Base-by-base conservation (phyloP, 805 yeast genomes). In the Lipomyces yamanashiensis region DNA sequence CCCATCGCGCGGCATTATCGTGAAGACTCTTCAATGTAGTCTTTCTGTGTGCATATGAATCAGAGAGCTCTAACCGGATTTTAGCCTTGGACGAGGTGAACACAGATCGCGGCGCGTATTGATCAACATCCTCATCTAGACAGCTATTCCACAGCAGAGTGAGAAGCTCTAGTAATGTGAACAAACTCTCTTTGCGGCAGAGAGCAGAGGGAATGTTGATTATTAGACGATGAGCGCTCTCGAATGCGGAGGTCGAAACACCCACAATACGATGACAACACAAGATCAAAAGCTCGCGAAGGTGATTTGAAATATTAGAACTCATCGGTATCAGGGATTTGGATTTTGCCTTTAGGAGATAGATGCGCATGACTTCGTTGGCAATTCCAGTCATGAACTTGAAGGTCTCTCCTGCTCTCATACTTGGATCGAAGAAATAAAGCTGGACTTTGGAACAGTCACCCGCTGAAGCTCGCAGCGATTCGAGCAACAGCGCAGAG, bases 391-490 rank as follows among this genome's bases (percentile, higher is more conserved):
- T 87, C 74, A 92, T 82, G 63, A 83, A 85, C 66, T 83, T 87
- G 59, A 87, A 89, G 13, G 91, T 82, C 9, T 87, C 90, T 43
- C 86, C 82, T 43, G 89, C 80, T 28, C 82, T 83, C 67, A 90
- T 80, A 0, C 96, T 87, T 1, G 97, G 95, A 72, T 95, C 98
- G 1, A 95, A 88, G 70, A 88, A 87, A 76, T 95, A 95, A 45
- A 82, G 81, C 59, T 93, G 81, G 41, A 86, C 79, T n/a, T 86
- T 85, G 0, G 96, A 86, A 68, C 96, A 88, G 67, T 88, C 87
- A 13, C 98, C 98, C 8, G 88, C 80, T 58, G 82, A 85, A 21
- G 89, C 89, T 63, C 99, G 81, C 57, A 91, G 79, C 19, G 85
- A 80, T 78, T 95, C 99, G 43, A 93, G 80, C 61, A 92, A 81